A percentile compares a stretch with the other conserved stretches of the same genome.
Conservation (phyloP, 768 basidiomycete species). For the Trametes punicea region DNA sequence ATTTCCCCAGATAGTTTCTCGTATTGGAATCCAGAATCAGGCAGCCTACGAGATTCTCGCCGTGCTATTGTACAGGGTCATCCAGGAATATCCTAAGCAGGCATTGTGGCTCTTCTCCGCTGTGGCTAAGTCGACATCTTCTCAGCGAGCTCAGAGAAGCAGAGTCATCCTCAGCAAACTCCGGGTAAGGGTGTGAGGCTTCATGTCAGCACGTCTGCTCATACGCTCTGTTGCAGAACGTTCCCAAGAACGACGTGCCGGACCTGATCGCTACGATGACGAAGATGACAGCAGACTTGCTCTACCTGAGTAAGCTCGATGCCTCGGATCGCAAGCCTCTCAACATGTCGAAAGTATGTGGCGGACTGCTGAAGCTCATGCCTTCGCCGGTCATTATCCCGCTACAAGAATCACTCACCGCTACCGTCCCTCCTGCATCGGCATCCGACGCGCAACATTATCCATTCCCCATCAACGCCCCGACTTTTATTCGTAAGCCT, state of each 20-base stretch:
- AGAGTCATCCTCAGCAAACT: conserved; percentile 53
- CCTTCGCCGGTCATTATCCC: conserved; percentile 78
- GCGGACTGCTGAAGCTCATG: conserved; percentile 49
- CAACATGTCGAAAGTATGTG: conserved; percentile 55
- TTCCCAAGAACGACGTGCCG: conserved; percentile 46
- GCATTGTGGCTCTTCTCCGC: conserved; percentile 91
- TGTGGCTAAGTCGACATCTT: conserved; percentile 79
- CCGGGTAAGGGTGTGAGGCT: conserved; percentile 40
- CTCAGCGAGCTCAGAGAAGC: conserved; percentile 58
- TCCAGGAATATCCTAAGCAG: conserved; percentile 86
- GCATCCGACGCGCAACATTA: conserved; percentile 58
- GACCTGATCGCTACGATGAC: conserved; percentile 51
- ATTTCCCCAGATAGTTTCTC: conserved; percentile 94
- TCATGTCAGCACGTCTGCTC: background rate
- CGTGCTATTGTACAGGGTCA: conserved; percentile 64
- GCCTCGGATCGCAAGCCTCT: conserved; percentile 40
- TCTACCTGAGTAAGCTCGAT: conserved; percentile 59
- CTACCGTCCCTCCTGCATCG: conserved; percentile 77
- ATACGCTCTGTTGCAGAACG: conserved; percentile 34
- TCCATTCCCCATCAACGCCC: conserved; percentile 76
- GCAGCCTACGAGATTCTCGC: conserved; percentile 59
- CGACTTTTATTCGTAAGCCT: conserved; percentile 72
- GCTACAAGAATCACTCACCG: conserved; percentile 88
- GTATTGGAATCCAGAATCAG: conserved; percentile 73
- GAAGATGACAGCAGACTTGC: conserved; percentile 65